Conservation (phyloP, 2,329 filamentous ascomycete species). For the Ascochyta pisi region DNA sequence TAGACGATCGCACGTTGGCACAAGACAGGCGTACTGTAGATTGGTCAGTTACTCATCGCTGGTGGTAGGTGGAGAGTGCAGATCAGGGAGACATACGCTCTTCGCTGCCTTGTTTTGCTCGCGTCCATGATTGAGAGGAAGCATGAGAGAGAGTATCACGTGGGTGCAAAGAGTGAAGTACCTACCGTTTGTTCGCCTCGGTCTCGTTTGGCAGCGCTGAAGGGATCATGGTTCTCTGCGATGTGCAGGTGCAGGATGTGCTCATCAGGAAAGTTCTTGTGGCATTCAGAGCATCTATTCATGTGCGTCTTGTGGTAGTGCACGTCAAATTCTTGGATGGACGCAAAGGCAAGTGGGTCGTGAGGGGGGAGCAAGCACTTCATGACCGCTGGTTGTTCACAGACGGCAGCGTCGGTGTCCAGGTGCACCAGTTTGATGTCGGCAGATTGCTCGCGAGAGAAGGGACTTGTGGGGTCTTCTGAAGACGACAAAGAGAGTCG, state of each 20-base stretch:
- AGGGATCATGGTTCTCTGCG: conserved; percentile 87
- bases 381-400: conserved; percentile 61
- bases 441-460: conserved; percentile 37
- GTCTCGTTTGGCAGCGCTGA: conserved; percentile 74
- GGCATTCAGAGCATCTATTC: conserved; percentile 85
- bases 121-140: neutral
- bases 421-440: conserved; percentile 61
- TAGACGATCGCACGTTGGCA: conserved; percentile 84
- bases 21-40: conserved; percentile 80
- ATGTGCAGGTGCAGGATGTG: conserved; percentile 85
- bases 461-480: conserved; percentile 43
- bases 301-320: conserved; percentile 84
- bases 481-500: conserved; percentile 56
- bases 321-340: conserved; percentile 81
- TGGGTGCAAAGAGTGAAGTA: conserved; percentile 23
- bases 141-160: neutral
- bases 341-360: conserved; percentile 71
- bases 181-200: conserved; percentile 85
- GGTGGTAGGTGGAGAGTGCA: neutral
- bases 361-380: conserved; percentile 85
- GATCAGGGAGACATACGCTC: conserved; percentile 3
- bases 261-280: conserved; percentile 84
- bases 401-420: conserved; percentile 51
- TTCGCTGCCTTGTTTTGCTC: neutral
- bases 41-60: conserved; percentile 16